Evolutionary conservation across 495 filamentous ascomycete species (phyloP), one percentile per base, ranked within the genome.

Genomic region (Viridothelium virens): DNA sequence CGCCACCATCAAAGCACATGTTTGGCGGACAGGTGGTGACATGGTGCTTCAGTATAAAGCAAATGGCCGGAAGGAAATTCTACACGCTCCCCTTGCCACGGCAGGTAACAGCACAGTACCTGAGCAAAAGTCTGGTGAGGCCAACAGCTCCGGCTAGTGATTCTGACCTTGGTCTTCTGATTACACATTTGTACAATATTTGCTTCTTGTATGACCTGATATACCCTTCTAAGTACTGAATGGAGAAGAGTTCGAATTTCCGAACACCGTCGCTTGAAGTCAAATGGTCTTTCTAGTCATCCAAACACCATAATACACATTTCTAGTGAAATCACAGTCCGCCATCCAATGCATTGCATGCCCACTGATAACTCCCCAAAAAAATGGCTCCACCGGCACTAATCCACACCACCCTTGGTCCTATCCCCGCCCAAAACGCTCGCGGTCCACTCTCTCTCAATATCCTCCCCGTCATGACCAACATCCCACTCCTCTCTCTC

Each of bases 361-460:
- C 91, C 84, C 86, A 92, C 77, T 97, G 92, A 78, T 97, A 99
- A 71, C 89, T 96, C 1, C 94, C 94, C 75, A 99, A 77, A 78
- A 99, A 99, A 44, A 99, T 88, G 1, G 92, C 91, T 14, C 94
- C 94, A 2, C 94, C 94, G 67, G 86, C 87, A 69, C 89, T 91
- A 75, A 99, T 99, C 92, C 95, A 97, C 72, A 92, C 83, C 33
- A 96, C 85, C 61, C 94, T 79, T 0, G 94, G 94, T 53, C 90
- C 91, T 68, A 97, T 88, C 0, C 94, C 94, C 9, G 87, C 84
- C 77, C 95, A 95, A 74, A 97, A 92, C 18, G 89, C 90, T 62
- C 86, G 81, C 4, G 85, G 70, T 1, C 95, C 95, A 66, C 84
- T 81, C 69, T 90, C 86, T 56, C 77, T 79, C 69, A 90, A 78